These are phyloP conservation scores for Aegle marmelos DNA, from an alignment of 345 rosid species.

Conservation along the genomic window DNA sequence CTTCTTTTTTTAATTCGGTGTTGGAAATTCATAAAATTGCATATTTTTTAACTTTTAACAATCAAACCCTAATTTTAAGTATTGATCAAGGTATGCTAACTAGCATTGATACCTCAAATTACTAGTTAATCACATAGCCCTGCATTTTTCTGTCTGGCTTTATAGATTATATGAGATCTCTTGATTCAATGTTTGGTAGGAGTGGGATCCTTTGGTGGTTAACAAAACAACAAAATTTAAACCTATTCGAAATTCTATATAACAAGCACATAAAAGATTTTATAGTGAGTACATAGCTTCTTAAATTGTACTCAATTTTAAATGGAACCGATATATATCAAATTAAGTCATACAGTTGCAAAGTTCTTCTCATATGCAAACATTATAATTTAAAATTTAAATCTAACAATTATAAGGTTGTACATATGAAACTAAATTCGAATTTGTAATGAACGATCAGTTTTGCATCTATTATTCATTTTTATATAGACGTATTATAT, in stretches of 20 bases:
- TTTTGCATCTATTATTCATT: too few species aligned
- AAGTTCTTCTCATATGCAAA: too few species aligned
- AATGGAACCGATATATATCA: neutral
- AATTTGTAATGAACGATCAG: too few species aligned
- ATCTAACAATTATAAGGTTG: too few species aligned
- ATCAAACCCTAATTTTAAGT: neutral
- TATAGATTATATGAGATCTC: constrained; percentile 1
- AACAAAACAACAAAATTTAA: neutral
- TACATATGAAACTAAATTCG: too few species aligned
- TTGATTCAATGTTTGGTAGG: constrained; percentile 13
- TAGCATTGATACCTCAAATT: neutral
- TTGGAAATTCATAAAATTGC: neutral
- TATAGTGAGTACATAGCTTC: neutral
- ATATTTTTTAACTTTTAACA: too few species aligned
- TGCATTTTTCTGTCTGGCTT: neutral
- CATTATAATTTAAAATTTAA: too few species aligned
- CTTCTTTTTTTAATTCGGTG: neutral
- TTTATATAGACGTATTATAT: neutral
- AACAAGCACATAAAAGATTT: neutral
- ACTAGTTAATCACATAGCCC: neutral
- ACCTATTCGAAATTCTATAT: neutral
- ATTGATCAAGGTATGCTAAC: neutral
- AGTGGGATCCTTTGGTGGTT: constrained; percentile 14
- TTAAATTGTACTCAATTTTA: neutral
- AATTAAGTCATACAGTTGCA: neutral